Conservation (phyloP, 129 eudicot genomes). For the Flaveria bidentis region DNA sequence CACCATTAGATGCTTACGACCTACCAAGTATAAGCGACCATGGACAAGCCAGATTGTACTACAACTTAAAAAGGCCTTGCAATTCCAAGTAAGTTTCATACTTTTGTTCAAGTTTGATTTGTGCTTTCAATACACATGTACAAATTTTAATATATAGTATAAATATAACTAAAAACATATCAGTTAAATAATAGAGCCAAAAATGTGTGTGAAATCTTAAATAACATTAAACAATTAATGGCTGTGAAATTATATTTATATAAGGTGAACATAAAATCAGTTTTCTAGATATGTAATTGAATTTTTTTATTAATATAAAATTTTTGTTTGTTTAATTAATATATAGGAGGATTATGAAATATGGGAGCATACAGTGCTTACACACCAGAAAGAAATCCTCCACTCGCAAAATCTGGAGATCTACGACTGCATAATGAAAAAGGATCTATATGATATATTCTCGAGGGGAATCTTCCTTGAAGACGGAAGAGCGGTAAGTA, state of each 20-base stretch:
- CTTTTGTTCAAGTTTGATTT: no score
- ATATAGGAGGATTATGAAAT: neutral
- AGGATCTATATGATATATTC: neutral
- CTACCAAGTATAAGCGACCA: neutral
- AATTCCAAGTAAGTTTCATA: neutral
- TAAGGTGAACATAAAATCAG: neutral
- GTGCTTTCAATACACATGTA: neutral
- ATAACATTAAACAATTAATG: neutral
- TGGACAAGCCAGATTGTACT: neutral
- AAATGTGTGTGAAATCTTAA: no score
- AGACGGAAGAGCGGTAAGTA: slow-evolving; percentile 9
- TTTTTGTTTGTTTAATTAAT: no score
- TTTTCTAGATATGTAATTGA: neutral
- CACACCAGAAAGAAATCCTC: neutral
- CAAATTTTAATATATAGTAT: no score
- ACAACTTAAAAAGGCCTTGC: neutral
- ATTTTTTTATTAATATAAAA: no score
- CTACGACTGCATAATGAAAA: neutral
- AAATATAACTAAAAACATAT: neutral
- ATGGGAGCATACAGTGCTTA: neutral
- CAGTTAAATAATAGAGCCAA: no score
- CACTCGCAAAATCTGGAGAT: neutral
- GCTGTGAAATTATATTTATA: neutral
- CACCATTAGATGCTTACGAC: neutral
- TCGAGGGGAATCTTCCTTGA: neutral